phyloP scores from a whole-genome alignment of 345 rosid genomes.

The Melaleuca quinquenervia region DNA sequence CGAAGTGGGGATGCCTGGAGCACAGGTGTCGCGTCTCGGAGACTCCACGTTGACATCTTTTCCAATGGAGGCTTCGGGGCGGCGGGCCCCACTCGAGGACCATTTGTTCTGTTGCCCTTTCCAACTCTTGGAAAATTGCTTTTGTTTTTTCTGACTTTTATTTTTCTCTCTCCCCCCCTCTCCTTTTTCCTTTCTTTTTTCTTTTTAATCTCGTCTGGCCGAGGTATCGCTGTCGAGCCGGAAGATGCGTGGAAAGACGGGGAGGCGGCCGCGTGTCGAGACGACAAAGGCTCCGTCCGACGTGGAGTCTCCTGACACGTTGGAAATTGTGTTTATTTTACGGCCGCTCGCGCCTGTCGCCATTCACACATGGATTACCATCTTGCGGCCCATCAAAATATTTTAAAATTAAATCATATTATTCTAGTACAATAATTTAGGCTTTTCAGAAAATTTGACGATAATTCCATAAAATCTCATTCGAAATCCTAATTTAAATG shows the following conservation, averaged over 20 bases:
- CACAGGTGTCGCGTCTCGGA: not conserved
- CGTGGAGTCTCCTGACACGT: not conserved
- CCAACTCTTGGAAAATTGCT: not conserved
- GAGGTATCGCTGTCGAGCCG: not conserved
- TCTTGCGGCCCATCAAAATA: too few species aligned
- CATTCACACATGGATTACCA: not conserved
- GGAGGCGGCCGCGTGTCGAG: not conserved
- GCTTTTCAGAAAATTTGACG: too few species aligned
- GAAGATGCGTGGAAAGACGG: not conserved
- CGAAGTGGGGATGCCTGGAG: not conserved
- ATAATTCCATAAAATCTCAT: too few species aligned
- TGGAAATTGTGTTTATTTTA: not conserved
- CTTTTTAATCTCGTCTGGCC: not conserved
- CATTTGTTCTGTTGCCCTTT: not conserved
- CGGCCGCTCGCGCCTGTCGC: not conserved
- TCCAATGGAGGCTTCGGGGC: not conserved
- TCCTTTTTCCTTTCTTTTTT: not conserved
- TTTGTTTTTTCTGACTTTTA: not conserved
- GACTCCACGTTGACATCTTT: not conserved
- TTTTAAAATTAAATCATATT: too few species aligned
- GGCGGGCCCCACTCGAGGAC: not conserved
- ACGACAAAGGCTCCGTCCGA: not conserved
- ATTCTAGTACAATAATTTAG: too few species aligned
- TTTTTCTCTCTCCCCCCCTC: not conserved
- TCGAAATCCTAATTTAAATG: too few species aligned